A percentile compares a stretch with the other conserved stretches of the same genome.
phyloP scores from a whole-genome alignment of 371 early-diverging fungal species.

The Mucor racemosus region DNA sequence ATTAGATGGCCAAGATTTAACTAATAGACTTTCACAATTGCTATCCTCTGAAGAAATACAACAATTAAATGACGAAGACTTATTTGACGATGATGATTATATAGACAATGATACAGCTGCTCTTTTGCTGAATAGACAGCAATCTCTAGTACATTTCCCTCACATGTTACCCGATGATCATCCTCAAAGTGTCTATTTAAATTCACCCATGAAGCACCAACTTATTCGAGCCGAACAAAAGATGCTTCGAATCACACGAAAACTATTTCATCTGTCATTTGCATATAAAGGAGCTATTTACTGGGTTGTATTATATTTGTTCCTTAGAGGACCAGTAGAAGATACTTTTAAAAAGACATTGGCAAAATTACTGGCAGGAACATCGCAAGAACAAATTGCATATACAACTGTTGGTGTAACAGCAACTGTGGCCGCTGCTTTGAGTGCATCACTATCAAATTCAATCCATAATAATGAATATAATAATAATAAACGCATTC shows the following conservation, averaged over 20 bases:
- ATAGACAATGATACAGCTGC: slow-evolving; percentile 2
- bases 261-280: slow-evolving; percentile 42
- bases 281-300: slow-evolving; percentile 49
- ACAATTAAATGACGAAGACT: slow-evolving; percentile 1
- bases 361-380: slow-evolving; percentile 24
- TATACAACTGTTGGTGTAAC: slow-evolving; percentile 49
- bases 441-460: slow-evolving; percentile 40
- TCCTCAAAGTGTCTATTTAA: slow-evolving; percentile 45
- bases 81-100: background rate
- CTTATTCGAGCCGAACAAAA: slow-evolving; percentile 39
- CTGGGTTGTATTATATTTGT: slow-evolving; percentile 46
- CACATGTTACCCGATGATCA: slow-evolving; percentile 44
- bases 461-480: slow-evolving; percentile 25
- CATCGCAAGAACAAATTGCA: slow-evolving; percentile 32
- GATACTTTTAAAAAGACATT: slow-evolving; percentile 33
- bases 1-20: slow-evolving; percentile 23
- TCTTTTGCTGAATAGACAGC: background rate
- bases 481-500: slow-evolving; percentile 8
- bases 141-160: slow-evolving; percentile 36
- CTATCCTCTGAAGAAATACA: slow-evolving; percentile 6
- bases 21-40: slow-evolving; percentile 20
- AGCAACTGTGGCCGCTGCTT: slow-evolving; percentile 42
- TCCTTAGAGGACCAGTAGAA: slow-evolving; percentile 50
- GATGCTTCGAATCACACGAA: slow-evolving; percentile 35
- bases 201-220: slow-evolving; percentile 39